A percentile compares a stretch with the other conserved stretches of the same genome.
phyloP scores from a whole-genome alignment of 768 basidiomycete genomes.

The Trametes elegans region DNA sequence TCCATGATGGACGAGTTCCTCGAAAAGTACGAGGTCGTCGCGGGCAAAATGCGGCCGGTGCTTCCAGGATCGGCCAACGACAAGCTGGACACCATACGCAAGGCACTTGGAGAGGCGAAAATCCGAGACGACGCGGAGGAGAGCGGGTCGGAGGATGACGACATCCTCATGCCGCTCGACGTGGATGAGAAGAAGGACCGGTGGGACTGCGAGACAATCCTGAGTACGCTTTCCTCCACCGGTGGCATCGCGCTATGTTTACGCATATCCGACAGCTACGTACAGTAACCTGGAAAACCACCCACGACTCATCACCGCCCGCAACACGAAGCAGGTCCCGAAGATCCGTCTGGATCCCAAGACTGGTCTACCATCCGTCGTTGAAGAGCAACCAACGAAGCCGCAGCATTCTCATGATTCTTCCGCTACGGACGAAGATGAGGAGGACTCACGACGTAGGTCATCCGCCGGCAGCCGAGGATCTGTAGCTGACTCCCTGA shows the following conservation, averaged over 20 bases:
- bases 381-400: conserved; percentile 27
- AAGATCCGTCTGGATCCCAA: conserved; percentile 73
- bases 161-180: conserved; percentile 39
- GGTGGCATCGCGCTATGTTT: neutral
- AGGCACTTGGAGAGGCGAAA: conserved; percentile 71
- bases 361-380: conserved; percentile 70
- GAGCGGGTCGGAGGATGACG: conserved; percentile 46
- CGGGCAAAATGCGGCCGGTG: conserved; percentile 79
- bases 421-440: conserved; percentile 30
- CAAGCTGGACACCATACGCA: conserved; percentile 78
- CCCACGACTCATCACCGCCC: conserved; percentile 78
- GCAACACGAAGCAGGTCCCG: conserved; percentile 50
- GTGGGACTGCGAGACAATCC: conserved; percentile 97
- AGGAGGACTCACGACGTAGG: conserved; percentile 17
- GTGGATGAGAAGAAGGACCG: conserved; percentile 62
- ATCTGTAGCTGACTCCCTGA: neutral
- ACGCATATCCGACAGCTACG: conserved; percentile 55
- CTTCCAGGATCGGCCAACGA: conserved; percentile 72
- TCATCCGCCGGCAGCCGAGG: conserved; percentile 3
- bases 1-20: conserved; percentile 93
- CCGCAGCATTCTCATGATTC: neutral
- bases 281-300: conserved; percentile 99
- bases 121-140: conserved; percentile 47
- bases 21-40: conserved; percentile 85
- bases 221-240: conserved; percentile 57